Conservation (phyloP, 495 filamentous ascomycete species). For the Endocarpon pusillum region DNA sequence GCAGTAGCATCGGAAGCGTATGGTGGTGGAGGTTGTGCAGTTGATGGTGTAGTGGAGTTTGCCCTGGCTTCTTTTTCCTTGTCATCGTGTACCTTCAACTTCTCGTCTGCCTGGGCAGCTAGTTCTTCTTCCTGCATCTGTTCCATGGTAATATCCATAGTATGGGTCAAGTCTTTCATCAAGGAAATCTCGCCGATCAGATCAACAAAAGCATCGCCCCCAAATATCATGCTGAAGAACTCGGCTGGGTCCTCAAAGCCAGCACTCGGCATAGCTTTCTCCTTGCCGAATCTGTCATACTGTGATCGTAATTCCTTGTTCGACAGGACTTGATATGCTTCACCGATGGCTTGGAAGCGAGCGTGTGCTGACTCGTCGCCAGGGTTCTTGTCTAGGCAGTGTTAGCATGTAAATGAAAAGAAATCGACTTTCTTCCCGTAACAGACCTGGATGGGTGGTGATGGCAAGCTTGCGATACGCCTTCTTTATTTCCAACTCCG, state of each 20-base stretch:
- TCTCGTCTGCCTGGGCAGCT: conserved; percentile 31
- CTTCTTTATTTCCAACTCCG: conserved; percentile 97
- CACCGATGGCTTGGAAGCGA: conserved; percentile 90
- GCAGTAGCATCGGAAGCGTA: conserved; percentile 11
- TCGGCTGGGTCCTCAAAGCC: conserved; percentile 94
- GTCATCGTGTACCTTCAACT: conserved; percentile 28
- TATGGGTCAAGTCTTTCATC: conserved; percentile 79
- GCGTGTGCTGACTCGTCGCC: conserved; percentile 86
- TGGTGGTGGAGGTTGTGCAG: conserved; percentile 10
- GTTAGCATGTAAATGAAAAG: not conserved
- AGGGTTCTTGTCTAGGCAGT: conserved; percentile 83
- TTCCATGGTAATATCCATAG: conserved; percentile 78
- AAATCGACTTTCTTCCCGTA: not conserved
- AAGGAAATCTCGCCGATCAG: conserved; percentile 82
- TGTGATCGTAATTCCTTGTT: conserved; percentile 68
- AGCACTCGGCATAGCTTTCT: conserved; percentile 65
- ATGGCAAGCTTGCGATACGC: conserved; percentile 97
- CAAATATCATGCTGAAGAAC: conserved; percentile 98
- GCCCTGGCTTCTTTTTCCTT: conserved; percentile 20
- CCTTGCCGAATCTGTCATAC: conserved; percentile 96
- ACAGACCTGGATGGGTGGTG: conserved; percentile 47
- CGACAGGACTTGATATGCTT: conserved; percentile 94
- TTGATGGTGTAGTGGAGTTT: conserved; percentile 10
- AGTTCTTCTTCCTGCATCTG: conserved; percentile 47
- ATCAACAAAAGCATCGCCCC: conserved; percentile 86